Base-by-base conservation (phyloP, 2,329 filamentous ascomycete genomes). In the Penicillium sp. region DNA sequence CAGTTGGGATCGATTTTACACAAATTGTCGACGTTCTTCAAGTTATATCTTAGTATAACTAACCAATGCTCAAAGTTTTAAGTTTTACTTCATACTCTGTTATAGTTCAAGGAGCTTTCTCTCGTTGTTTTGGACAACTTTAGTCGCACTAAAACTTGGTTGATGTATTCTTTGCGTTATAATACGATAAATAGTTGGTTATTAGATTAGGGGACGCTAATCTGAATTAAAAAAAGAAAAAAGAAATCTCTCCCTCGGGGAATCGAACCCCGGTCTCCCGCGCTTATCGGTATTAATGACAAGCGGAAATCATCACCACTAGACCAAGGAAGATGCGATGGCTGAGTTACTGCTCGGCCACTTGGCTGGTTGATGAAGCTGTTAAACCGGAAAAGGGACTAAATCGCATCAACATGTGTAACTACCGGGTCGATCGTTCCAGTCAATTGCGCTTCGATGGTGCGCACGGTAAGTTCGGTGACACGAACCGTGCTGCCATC, bases 291-390 rank as follows among this genome's bases (percentile, higher is more conserved):
- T 62, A 9, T 57, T 67, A 63, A 58, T 72, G 70, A 72, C 69
- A 72, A 71, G 69, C 69, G 71, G 69, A 72, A 68, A 72, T 72
- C 70, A 72, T 72, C 69, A 72, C 70, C 69, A 72, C 70, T 73
- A 73, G 69, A 71, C 69, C 70, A 72, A 66, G 63, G 63, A 66
- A 66, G 63, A 66, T 55, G 30, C 60, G 55, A 46, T 19, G 22
- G 22, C 22, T 33, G 61, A 65, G 63, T 65, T 64, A 62, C 22
- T 22, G 5, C 30, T 31, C 30, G 30, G 5, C 30, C 30, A 31
- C 22, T 31, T 31, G 30, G 30, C 30, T 31, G 30, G 30, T 31
- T 31, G 30, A 31, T 14, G 30, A 14, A 31, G 12, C 12, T 14
- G 2, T 5, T 14, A 5, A 5, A 12, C 14, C 7, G 14, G 16